These are phyloP conservation scores for Fusarium buharicum DNA, from an alignment of 2,329 filamentous ascomycete species.

Conservation along the genomic window DNA sequence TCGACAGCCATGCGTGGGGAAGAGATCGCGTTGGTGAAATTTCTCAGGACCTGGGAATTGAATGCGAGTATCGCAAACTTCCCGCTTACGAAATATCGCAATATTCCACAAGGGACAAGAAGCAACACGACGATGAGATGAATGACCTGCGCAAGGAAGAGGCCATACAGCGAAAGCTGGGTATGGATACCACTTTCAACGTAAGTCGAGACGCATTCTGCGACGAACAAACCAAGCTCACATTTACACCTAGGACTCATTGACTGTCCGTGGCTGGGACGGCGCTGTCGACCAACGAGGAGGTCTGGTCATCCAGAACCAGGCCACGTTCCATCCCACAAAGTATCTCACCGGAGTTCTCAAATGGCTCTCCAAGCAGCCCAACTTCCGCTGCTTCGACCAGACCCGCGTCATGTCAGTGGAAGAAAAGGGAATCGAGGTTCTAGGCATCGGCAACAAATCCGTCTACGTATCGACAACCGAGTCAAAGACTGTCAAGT, in stretches of 20 bases:
- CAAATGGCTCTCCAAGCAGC: constrained; percentile 60
- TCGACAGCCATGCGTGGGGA: constrained; percentile 66
- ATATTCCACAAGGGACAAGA: constrained; percentile 53
- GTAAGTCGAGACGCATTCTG: neutral
- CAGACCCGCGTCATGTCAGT: constrained; percentile 60
- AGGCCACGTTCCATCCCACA: constrained; percentile 68
- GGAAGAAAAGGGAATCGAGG: constrained; percentile 56
- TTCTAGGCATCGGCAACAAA: constrained; percentile 47
- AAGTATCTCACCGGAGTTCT: constrained; percentile 65
- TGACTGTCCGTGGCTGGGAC: constrained; percentile 63
- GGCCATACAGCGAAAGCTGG: constrained; percentile 21
- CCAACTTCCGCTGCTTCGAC: constrained; percentile 64
- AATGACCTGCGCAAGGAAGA: constrained; percentile 24
- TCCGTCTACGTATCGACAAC: constrained; percentile 59
- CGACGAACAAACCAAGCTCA: neutral
- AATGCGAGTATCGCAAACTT: constrained; percentile 65
- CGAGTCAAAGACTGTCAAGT: constrained; percentile 58
- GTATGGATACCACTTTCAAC: constrained; percentile 25
- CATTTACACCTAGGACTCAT: constrained; percentile 43
- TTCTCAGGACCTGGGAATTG: constrained; percentile 59
- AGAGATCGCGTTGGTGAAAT: constrained; percentile 62
- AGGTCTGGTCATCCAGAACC: constrained; percentile 57
- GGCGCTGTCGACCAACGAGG: constrained; percentile 62
- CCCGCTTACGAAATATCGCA: constrained; percentile 63
- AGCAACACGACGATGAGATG: constrained; percentile 52